Evolutionary conservation across 495 filamentous ascomycete genomes (phyloP).

Genomic region (Aspergillus mulundensis): DNA sequence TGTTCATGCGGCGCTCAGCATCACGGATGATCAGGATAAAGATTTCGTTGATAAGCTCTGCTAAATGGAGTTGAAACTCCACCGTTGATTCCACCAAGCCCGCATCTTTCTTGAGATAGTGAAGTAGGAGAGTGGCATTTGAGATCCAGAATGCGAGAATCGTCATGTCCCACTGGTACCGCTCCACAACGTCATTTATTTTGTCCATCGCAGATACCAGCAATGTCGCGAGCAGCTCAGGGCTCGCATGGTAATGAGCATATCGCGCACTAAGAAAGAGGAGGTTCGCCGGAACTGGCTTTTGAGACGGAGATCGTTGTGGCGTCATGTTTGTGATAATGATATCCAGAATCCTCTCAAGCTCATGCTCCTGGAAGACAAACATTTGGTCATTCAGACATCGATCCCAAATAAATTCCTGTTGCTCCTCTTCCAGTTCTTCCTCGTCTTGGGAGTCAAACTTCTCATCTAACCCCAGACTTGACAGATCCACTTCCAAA

Average conservation of each 20-base stretch:
- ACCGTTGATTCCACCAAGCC: conserved; percentile 78
- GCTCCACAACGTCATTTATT: conserved; percentile 92
- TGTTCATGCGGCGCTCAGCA: conserved; percentile 96
- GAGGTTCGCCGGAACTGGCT: conserved; percentile 95
- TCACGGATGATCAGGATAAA: conserved; percentile 98
- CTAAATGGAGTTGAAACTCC: conserved; percentile 87
- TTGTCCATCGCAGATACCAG: conserved; percentile 88
- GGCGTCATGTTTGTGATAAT: conserved; percentile 98
- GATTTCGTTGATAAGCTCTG: conserved; percentile 96
- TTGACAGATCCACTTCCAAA: conserved; percentile 93
- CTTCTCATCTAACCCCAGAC: conserved; percentile 92
- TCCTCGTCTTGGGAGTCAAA: conserved; percentile 71
- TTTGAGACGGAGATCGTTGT: conserved; percentile 90
- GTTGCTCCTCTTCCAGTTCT: conserved; percentile 81
- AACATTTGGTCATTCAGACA: conserved; percentile 99
- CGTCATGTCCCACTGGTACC: conserved; percentile 98
- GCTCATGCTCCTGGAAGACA: conserved; percentile 92
- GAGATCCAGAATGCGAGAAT: conserved; percentile 98
- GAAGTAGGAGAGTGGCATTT: conserved; percentile 88
- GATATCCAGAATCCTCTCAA: conserved; percentile 86
- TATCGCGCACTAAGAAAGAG: conserved; percentile 94
- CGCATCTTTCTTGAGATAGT: conserved; percentile 93
- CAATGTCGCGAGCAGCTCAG: conserved; percentile 74
- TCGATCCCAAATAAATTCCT: conserved; percentile 96
- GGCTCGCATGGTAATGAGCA: conserved; percentile 91